A percentile compares a stretch with the other conserved stretches of the same genome.
These are phyloP conservation scores for Didymella exigua DNA, from an alignment of 2,329 filamentous ascomycete genomes.

Conservation along the genomic window DNA sequence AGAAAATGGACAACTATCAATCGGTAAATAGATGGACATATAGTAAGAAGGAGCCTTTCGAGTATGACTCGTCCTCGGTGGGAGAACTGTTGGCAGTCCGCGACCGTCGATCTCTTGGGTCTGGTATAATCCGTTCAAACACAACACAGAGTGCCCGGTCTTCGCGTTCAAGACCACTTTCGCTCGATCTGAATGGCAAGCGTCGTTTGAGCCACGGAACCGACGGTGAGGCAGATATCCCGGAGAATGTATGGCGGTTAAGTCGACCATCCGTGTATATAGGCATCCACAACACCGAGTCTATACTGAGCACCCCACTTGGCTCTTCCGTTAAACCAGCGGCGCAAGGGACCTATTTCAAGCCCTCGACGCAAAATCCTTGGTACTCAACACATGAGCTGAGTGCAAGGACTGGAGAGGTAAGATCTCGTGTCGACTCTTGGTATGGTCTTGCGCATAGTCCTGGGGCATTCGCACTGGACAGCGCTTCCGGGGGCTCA, in stretches of 20 bases:
- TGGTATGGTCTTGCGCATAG: neutral
- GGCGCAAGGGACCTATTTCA: too few species aligned
- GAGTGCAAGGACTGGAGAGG: too few species aligned
- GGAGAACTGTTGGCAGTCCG: neutral
- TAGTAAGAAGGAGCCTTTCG: neutral
- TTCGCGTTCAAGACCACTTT: neutral
- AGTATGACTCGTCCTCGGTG: neutral
- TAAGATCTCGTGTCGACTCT: too few species aligned
- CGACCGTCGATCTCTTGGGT: neutral
- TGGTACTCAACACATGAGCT: neutral
- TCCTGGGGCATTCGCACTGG: neutral
- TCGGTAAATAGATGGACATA: neutral
- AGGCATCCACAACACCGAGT: neutral
- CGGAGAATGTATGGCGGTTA: constrained; percentile 19
- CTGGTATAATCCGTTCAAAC: neutral
- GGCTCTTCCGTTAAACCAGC: constrained; percentile 6
- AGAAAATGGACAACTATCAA: too few species aligned
- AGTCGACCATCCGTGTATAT: constrained; percentile 20
- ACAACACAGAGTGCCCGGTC: neutral
- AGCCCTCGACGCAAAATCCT: neutral
- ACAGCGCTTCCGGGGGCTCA: neutral
- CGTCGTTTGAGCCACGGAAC: neutral
- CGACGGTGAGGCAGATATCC: constrained; percentile 16
- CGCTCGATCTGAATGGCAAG: neutral
- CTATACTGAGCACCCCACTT: constrained; percentile 22